These are phyloP conservation scores for Castanospermum australe DNA, from an alignment of 306 rosid genomes.

Conservation along the genomic window DNA sequence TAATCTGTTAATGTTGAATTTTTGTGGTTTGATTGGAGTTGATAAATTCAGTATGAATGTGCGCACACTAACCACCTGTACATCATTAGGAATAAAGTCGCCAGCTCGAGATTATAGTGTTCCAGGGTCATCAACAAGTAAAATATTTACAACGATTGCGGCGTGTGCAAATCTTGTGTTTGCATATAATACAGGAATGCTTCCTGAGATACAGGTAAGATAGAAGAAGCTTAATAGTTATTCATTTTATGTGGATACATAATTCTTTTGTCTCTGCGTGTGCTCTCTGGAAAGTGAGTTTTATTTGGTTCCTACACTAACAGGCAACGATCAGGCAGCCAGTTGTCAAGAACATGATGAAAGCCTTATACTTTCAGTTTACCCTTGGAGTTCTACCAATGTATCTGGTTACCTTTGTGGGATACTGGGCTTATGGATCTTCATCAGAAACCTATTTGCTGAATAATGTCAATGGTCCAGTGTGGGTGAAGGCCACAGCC, in stretches of 20 bases:
- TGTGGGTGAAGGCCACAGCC: slow-evolving; percentile 75
- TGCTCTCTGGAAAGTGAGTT: slow-evolving; percentile 22
- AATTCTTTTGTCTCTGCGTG: not conserved
- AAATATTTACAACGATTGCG: slow-evolving; percentile 79
- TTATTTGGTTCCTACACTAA: slow-evolving; percentile 21
- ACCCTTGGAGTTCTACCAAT: slow-evolving; percentile 78
- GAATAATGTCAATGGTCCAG: slow-evolving; percentile 75
- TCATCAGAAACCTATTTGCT: slow-evolving; percentile 70
- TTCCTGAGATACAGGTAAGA: slow-evolving; percentile 95
- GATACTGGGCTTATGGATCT: slow-evolving; percentile 97
- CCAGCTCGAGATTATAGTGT: slow-evolving; percentile 74
- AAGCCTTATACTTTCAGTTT: slow-evolving; percentile 86
- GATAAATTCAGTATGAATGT: not conserved
- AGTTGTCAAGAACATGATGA: slow-evolving; percentile 88
- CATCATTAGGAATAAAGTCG: slow-evolving; percentile 58
- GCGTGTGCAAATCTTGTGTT: slow-evolving; percentile 94
- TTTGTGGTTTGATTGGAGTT: not conserved
- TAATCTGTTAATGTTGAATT: not conserved
- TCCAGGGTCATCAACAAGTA: slow-evolving; percentile 64
- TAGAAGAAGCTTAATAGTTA: not conserved
- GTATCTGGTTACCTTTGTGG: slow-evolving; percentile 77
- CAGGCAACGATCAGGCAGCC: slow-evolving; percentile 96
- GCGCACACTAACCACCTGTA: slow-evolving; percentile 3
- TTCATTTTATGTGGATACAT: not conserved
- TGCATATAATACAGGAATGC: slow-evolving; percentile 96